Base-by-base conservation (phyloP, 2,329 filamentous ascomycete species). In the Sclerotinia spermophila region DNA sequence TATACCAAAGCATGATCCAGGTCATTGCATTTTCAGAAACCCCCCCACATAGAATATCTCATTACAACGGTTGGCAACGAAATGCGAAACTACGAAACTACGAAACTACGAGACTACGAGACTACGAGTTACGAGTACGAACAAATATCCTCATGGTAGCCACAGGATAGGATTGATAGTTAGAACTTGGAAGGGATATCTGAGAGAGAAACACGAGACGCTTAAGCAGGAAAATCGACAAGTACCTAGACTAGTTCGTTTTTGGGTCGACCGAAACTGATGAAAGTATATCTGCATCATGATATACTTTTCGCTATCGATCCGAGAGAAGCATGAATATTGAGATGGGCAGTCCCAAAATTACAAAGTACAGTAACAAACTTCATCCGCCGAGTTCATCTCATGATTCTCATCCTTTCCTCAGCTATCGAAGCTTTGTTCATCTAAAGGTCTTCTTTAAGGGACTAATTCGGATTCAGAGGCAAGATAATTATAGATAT, bases 391-490 rank as follows among this genome's bases (percentile, higher is more conserved):
- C 35, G 24, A 66, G 68, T 69, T 69, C 68, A 30, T 69, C 68
- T 69, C 60, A 66, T 66, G 21, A 33, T 66, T 69, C 68, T 69
- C 60, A 66, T 66, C 27, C 40, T 66, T 48, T 66, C 27, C 40
- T 45, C 60, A 45, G 48, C 62, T 69, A 42, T 42, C 24, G n/a
- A 65, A 69, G 68, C 68, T 69, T 66, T 58, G 60, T 53, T 69
- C 59, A 40, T 66, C 15, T 11, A 35, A 11, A 30, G 59, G 62
- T 27, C 48, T 59, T 55, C 58, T 48, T 45, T 35, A 21, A 56
- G 30, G 21, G n/a, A 45, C 59, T n/a, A 40, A 58, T n/a, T 33
- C 27, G 21, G 21, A 65, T 38, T 21, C 30, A 30, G 53, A 30
- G 5, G 67, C 33, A 17, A 45, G 67, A 58, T 62, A 65, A 69